Percentiles rank a stretch among this genome's conserved stretches.
Conservation (phyloP, 495 filamentous ascomycete species). For the Cercophora newfieldiana region DNA sequence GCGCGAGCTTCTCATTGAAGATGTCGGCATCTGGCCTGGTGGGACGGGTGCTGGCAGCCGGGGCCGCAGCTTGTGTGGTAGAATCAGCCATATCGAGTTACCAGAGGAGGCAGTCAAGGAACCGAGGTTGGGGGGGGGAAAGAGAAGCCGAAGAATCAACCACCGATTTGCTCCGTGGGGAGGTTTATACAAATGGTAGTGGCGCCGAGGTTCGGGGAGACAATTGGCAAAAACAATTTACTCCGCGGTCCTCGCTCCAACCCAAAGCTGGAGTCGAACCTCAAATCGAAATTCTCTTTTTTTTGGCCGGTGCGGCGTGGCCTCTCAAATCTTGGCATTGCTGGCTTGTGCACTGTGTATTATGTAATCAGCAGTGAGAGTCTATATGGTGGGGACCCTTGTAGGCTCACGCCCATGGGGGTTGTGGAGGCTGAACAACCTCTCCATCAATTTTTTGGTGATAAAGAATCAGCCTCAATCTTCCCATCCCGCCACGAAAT, state of each 20-base stretch:
- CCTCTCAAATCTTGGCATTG: neutral
- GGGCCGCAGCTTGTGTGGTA: conserved; percentile 48
- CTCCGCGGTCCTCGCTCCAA: neutral
- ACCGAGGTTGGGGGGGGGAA: neutral
- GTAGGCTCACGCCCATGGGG: neutral
- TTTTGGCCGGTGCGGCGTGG: neutral
- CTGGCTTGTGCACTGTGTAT: neutral
- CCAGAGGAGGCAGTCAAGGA: conserved; percentile 8
- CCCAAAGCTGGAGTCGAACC: neutral
- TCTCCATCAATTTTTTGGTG: neutral
- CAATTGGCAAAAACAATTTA: neutral
- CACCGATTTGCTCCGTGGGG: neutral
- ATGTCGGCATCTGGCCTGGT: conserved; percentile 69
- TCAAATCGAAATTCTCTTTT: neutral
- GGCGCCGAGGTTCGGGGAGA: neutral
- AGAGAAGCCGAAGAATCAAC: neutral
- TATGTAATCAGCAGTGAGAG: neutral
- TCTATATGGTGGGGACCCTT: neutral
- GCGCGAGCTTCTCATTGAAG: conserved; percentile 69
- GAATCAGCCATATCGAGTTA: conserved; percentile 43
- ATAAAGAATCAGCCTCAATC: neutral
- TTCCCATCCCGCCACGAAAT: neutral
- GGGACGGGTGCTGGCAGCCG: conserved; percentile 56
- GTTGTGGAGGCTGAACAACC: neutral
- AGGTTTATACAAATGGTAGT: neutral